Evolutionary conservation across 2,329 filamentous ascomycete genomes (phyloP).

Genomic region (Colletotrichum kahawae): DNA sequence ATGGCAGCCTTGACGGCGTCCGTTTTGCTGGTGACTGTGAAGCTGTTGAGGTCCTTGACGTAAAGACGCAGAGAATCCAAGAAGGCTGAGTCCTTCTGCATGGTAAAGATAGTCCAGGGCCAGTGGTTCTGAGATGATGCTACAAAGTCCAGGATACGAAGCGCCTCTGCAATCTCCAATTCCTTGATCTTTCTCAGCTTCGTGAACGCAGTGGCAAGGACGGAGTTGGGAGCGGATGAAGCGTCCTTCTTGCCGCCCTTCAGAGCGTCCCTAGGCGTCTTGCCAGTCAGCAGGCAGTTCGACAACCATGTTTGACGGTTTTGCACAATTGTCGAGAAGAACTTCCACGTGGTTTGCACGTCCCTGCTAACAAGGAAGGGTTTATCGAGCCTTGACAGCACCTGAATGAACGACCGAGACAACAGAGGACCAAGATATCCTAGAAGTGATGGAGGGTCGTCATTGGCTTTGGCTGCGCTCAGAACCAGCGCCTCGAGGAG

Average conservation of each 20-base stretch:
- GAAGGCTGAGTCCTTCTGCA: constrained; percentile 77
- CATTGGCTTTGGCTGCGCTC: constrained; percentile 66
- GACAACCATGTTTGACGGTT: constrained; percentile 97
- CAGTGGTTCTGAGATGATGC: constrained; percentile 90
- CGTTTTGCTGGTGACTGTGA: constrained; percentile 56
- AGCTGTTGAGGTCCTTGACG: constrained; percentile 62
- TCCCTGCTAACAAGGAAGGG: constrained; percentile 72
- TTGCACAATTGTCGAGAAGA: constrained; percentile 85
- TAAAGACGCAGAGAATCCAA: constrained; percentile 75
- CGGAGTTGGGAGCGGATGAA: constrained; percentile 60
- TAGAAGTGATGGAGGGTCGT: constrained; percentile 92
- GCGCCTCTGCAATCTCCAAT: constrained; percentile 67
- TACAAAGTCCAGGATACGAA: constrained; percentile 85
- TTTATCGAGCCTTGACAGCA: constrained; percentile 78
- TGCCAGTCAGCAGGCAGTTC: constrained; percentile 88
- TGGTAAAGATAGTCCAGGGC: constrained; percentile 88
- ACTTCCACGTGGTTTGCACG: constrained; percentile 77
- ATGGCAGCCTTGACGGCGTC: constrained; percentile 63
- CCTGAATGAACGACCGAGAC: constrained; percentile 81
- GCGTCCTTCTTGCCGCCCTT: constrained; percentile 59
- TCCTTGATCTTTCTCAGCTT: constrained; percentile 69
- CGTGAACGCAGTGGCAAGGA: constrained; percentile 77
- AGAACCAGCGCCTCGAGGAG: constrained; percentile 77
- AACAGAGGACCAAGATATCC: constrained; percentile 85
- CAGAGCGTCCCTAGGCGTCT: constrained; percentile 78